Conservation (phyloP, 1,284 basidiomycete genomes). For the Naganishia sp. region DNA sequence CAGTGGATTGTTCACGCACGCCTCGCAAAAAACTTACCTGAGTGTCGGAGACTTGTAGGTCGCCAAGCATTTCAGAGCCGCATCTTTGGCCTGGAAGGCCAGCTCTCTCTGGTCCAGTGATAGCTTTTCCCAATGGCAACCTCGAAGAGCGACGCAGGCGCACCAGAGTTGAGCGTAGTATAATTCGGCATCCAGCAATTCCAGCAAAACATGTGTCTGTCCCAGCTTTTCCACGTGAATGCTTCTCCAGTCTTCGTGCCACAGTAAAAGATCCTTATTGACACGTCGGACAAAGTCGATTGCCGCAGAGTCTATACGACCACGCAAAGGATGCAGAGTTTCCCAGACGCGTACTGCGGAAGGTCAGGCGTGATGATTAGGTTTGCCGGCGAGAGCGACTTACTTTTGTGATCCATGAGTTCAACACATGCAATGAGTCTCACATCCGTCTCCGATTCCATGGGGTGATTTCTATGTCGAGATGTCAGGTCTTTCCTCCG, state of each 20-base stretch:
- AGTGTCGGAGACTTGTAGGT: constrained; percentile 77
- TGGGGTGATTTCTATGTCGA: constrained; percentile 63
- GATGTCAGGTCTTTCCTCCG: background rate
- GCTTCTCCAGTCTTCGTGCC: constrained; percentile 82
- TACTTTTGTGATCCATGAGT: constrained; percentile 85
- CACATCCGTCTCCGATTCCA: constrained; percentile 83
- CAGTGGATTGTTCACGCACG: background rate
- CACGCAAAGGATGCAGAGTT: constrained; percentile 77
- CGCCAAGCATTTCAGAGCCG: constrained; percentile 77
- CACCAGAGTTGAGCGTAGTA: constrained; percentile 92
- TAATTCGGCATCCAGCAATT: constrained; percentile 80
- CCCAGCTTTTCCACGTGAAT: constrained; percentile 71
- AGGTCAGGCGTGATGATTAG: constrained; percentile 14
- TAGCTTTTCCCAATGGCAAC: constrained; percentile 82
- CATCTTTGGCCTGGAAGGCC: constrained; percentile 90
- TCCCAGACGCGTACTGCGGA: constrained; percentile 25
- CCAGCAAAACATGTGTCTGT: constrained; percentile 73
- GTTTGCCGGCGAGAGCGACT: constrained; percentile 2
- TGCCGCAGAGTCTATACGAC: constrained; percentile 70
- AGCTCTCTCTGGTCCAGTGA: constrained; percentile 86
- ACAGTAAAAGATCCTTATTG: constrained; percentile 61
- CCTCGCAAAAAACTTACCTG: constrained; percentile 57
- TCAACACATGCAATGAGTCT: constrained; percentile 83
- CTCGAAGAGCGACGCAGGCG: constrained; percentile 84
- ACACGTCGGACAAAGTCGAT: constrained; percentile 79